These are phyloP conservation scores for Jamesozyma piceae DNA, from an alignment of 805 yeast species.

Conservation along the genomic window DNA sequence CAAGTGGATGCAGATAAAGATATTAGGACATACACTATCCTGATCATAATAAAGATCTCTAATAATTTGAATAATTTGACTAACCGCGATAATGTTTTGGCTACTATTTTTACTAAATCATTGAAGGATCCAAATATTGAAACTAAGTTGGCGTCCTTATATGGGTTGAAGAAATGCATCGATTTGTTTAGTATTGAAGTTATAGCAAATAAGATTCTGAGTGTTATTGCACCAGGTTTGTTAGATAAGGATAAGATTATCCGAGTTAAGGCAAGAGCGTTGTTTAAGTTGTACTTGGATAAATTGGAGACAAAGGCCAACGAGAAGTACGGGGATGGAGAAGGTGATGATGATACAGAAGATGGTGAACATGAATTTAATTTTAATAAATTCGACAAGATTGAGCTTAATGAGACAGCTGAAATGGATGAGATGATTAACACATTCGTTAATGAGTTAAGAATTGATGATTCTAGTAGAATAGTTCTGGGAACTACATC, in stretches of 20 bases:
- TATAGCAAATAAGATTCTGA: conserved; percentile 70
- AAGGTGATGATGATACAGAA: background rate
- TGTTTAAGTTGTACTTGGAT: conserved; percentile 53
- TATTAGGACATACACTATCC: conserved; percentile 27
- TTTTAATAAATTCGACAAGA: background rate
- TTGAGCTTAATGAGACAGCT: background rate
- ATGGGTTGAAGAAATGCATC: conserved; percentile 58
- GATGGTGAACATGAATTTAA: background rate
- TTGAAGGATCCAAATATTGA: conserved; percentile 71
- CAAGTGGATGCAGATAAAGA: conserved; percentile 27
- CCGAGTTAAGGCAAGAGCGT: conserved; percentile 58
- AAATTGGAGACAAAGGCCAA: conserved; percentile 42
- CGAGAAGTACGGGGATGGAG: conserved; percentile 5
- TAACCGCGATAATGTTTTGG: conserved; percentile 58
- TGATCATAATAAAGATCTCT: conserved; percentile 19
- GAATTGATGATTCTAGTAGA: background rate
- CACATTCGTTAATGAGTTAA: background rate
- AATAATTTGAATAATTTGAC: conserved; percentile 15
- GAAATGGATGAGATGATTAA: background rate
- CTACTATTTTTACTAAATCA: conserved; percentile 80
- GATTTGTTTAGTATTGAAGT: conserved; percentile 64
- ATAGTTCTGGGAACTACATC: too few relatives aligned
- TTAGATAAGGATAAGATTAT: conserved; percentile 67
- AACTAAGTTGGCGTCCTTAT: conserved; percentile 64
- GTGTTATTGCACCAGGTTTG: conserved; percentile 75